Conservation (phyloP, 192 early-diverging fungal species). For the Mycoemilia scoparia region DNA sequence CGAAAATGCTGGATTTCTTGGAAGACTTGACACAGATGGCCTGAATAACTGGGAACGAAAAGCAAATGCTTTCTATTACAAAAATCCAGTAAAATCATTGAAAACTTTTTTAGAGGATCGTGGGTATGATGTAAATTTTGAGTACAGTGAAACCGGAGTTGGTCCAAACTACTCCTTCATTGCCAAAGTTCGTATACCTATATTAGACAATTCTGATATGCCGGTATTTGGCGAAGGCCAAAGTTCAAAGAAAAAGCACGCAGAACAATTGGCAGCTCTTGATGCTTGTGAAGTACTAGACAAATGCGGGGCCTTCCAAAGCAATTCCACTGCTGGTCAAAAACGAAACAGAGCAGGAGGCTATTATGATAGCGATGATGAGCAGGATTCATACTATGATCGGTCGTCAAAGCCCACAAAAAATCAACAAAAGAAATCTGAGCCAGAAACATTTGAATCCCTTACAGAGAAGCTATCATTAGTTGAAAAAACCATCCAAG, state of each 20-base stretch:
- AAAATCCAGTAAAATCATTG: conserved; percentile 9
- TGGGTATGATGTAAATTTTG: conserved; percentile 6
- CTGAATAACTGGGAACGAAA: neutral
- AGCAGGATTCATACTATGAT: conserved; percentile 52
- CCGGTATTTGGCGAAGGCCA: conserved; percentile 4
- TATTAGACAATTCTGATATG: conserved; percentile 6
- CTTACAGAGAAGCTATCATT: conserved; percentile 19
- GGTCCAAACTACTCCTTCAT: neutral
- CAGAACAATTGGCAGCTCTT: conserved; percentile 40
- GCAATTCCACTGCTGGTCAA: conserved; percentile 4
- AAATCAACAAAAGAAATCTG: conserved; percentile 9
- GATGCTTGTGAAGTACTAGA: conserved; percentile 48
- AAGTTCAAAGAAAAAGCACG: conserved; percentile 16
- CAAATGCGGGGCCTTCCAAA: conserved; percentile 23
- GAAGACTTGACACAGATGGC: neutral
- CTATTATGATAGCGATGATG: conserved; percentile 26
- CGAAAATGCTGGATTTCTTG: neutral
- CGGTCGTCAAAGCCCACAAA: conserved; percentile 24
- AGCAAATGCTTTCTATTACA: neutral
- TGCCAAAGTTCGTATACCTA: conserved; percentile 9
- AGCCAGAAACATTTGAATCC: conserved; percentile 50
- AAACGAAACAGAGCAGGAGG: conserved; percentile 1
- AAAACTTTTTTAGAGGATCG: conserved; percentile 7
- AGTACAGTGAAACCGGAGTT: neutral
- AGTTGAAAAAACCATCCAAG: conserved; percentile 15